Percentiles rank a stretch among this genome's conserved stretches.
These are phyloP conservation scores for Apiotrichum siamense DNA, from an alignment of 1,284 basidiomycete genomes.

Conservation along the genomic window DNA sequence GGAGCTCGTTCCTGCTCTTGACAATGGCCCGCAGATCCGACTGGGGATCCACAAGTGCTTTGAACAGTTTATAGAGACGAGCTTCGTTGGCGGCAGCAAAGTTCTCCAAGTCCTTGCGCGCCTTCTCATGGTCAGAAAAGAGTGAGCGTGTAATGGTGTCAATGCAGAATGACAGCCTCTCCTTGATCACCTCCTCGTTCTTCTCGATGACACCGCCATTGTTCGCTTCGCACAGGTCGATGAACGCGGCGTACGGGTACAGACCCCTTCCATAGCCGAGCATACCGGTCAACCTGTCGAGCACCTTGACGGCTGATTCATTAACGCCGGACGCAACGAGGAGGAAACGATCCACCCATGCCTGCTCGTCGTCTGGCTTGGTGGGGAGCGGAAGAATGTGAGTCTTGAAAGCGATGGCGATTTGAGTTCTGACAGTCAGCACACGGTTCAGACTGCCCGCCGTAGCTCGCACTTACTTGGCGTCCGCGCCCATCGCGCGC, in stretches of 20 bases:
- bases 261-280: constrained; percentile 46
- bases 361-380: constrained; percentile 59
- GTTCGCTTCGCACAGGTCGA: constrained; percentile 65
- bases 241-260: constrained; percentile 50
- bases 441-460: not conserved
- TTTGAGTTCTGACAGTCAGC: constrained; percentile 21
- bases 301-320: constrained; percentile 54
- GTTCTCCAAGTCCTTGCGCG: constrained; percentile 66
- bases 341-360: constrained; percentile 80
- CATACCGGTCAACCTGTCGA: constrained; percentile 61
- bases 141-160: constrained; percentile 38
- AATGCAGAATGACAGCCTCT: constrained; percentile 55
- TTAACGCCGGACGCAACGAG: constrained; percentile 68
- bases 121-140: constrained; percentile 68
- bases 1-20: constrained; percentile 76
- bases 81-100: constrained; percentile 86
- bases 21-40: constrained; percentile 73
- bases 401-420: constrained; percentile 52
- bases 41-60: constrained; percentile 72
- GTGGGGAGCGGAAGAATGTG: constrained; percentile 75
- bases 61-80: constrained; percentile 76
- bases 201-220: constrained; percentile 83
- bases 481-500: constrained; percentile 46
- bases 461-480: constrained; percentile 51
- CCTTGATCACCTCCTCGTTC: constrained; percentile 57